Evolutionary conservation across 2,329 filamentous ascomycete species (phyloP).

Genomic region (Phialophora verrucosa): DNA sequence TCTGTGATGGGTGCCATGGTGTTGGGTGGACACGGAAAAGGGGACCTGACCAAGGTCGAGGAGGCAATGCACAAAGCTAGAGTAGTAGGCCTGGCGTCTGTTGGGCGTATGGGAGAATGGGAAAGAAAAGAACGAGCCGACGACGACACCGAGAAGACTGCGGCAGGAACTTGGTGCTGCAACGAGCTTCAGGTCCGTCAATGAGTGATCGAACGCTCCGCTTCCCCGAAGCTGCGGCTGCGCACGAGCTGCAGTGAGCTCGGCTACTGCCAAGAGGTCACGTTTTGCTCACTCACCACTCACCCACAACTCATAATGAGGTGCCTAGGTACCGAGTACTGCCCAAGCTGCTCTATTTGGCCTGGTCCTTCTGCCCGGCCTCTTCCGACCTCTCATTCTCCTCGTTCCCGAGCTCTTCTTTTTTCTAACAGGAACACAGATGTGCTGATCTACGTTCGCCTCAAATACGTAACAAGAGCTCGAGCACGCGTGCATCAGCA

Average conservation of each 20-base stretch:
- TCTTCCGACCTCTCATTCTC: background rate
- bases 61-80: constrained; percentile 40
- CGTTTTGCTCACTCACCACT: background rate
- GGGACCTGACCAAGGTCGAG: constrained; percentile 41
- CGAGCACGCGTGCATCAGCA: background rate
- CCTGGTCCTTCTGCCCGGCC: background rate
- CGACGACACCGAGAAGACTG: constrained; percentile 5
- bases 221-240: constrained; percentile 4
- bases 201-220: background rate
- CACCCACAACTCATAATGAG: background rate
- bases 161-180: constrained; percentile 6
- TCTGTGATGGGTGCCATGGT: constrained; percentile 89
- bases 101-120: background rate
- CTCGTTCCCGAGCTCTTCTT: background rate
- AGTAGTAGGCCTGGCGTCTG: constrained; percentile 24
- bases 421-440: background rate
- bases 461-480: background rate
- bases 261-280: background rate
- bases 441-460: background rate
- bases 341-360: background rate
- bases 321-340: background rate
- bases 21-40: constrained; percentile 38
- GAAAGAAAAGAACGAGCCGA: background rate
- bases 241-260: background rate
- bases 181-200: constrained; percentile 3